Base-by-base conservation (phyloP, 768 basidiomycete species). In the Podaxis pistillaris region DNA sequence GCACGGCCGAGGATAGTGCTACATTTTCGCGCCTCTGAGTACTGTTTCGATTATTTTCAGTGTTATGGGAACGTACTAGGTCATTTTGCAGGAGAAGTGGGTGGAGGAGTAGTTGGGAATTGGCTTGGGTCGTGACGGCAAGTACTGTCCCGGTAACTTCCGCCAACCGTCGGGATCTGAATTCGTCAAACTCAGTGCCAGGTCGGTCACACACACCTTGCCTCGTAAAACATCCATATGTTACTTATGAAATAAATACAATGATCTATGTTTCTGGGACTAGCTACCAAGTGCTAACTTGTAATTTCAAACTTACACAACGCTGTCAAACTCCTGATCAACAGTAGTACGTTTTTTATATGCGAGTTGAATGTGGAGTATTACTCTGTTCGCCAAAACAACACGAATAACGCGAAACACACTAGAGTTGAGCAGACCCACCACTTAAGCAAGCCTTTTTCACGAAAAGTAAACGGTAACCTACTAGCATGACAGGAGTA, bases 1-100 rank as follows among this genome's bases (percentile, higher is more conserved):
- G 82, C 83, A 67, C 91, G 90, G 73, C 92, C 92, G 65, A 91
- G 72, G 70, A 94, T 88, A 65, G 83, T 78, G 82, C 92, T 93
- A 46, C 13, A 30, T 30, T 30, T 64, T 51, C 33, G 51, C 7
- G 51, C 59, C 33, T 63, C n/a, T 28, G 4, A 19, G 36, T 6
- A 24, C 33, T 13, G 9, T 24, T 58, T 17, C 5, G 22, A 24
- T 17, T 13, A 17, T 19, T 4, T 19, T 28, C 4, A 30, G n/a
- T 19, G 13, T 56, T 24, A 24, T 24, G 26, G 15, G 12, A 17
- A 58, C 66, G 44, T 56, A 67, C 66, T 67, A 67, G 51, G 66
- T 64, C 66, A 67, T 67, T 46, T 28, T 67, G 46, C 15, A 46
- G 33, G 54, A 28, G 55, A 33, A 9, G 53, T 38, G 52, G 54